Conservation (phyloP, 2,329 filamentous ascomycete species). For the Aureobasidium vineae region DNA sequence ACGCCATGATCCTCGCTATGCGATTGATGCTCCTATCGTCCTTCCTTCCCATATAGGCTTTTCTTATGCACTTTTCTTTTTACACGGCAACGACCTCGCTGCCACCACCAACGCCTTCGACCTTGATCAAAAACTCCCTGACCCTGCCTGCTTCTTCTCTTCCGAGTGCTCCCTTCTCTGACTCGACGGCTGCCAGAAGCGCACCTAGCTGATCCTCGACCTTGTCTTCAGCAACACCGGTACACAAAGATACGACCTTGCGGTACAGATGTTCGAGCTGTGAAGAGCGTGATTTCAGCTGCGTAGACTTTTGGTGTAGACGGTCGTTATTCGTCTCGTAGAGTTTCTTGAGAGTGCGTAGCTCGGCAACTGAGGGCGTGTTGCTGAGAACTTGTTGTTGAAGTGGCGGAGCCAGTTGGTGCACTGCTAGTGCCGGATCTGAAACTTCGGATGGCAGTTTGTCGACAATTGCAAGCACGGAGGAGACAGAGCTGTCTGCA, state of each 20-base stretch:
- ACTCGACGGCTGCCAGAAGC: constrained; percentile 83
- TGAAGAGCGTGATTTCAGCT: constrained; percentile 73
- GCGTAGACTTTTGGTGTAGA: constrained; percentile 65
- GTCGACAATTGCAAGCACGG: neutral
- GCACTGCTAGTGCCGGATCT: constrained; percentile 5
- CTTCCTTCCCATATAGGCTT: neutral
- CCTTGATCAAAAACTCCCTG: constrained; percentile 73
- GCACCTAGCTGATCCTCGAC: constrained; percentile 79
- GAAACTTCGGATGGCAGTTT: constrained; percentile 7
- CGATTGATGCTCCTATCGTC: neutral
- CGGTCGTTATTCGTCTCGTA: constrained; percentile 67
- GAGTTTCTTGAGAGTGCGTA: constrained; percentile 68
- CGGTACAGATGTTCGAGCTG: constrained; percentile 87
- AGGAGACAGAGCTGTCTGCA: constrained; percentile 9
- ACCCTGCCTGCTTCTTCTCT: constrained; percentile 59
- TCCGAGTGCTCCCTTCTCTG: constrained; percentile 55
- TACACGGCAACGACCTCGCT: constrained; percentile 10
- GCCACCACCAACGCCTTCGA: constrained; percentile 55
- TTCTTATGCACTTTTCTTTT: neutral
- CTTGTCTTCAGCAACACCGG: constrained; percentile 70
- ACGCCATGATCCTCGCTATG: neutral
- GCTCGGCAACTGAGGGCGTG: constrained; percentile 29
- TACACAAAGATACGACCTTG: constrained; percentile 83
- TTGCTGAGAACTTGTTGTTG: constrained; percentile 18
- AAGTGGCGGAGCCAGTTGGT: neutral